Evolutionary conservation across 352 stramenopile species (phyloP), one percentile per base, ranked within the genome.

Genomic region (Phytopythium delawarense): DNA sequence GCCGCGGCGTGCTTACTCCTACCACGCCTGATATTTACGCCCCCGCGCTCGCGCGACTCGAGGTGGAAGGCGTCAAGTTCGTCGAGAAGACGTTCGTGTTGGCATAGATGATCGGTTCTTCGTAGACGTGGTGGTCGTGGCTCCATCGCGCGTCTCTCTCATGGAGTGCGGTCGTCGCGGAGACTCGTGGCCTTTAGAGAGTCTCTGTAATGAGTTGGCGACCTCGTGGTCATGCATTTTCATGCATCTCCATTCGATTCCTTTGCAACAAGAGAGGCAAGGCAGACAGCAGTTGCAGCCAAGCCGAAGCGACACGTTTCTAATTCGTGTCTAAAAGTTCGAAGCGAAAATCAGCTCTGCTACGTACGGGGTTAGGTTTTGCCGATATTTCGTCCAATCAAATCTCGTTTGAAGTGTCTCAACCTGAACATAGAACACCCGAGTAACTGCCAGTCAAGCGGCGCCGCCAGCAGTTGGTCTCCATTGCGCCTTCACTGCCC

Each of bases 21-120:
- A 97, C 88, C 8, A 93, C 80, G 15, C 89, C 87, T 37, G 84
- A 96, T 66, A 93, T 98, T 57, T 98, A 98, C 74, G 64, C 66
- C 2, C 92, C 92, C 40, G 87, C 81, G 15, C 70, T 96, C 8
- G 82, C 88, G 20, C 78, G 77, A 7, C 76, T 97, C 9, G 85
- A 97, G 64, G 87, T 81, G 2, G 89, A 96, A 70, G 90, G 89
- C 23, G 83, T 97, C 55, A 76, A 78, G 28, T 97, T 96, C 67
- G 80, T 87, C 15, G 89, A 97, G 57, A 94, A 96, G 63, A 80
- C 74, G 21, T 80, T 91, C 56, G 45, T 75, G 45, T 68, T 81
- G 20, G 34, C 63, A 13, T 66, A 71, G 18, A 54, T 18, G 23
- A 30, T 5, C 7, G 25, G 1, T 28, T 2, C 23, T 1, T 11